Evolutionary conservation across 2,329 filamentous ascomycete genomes (phyloP), one percentile per base, ranked within the genome.

Genomic region (Colletotrichum kahawae): DNA sequence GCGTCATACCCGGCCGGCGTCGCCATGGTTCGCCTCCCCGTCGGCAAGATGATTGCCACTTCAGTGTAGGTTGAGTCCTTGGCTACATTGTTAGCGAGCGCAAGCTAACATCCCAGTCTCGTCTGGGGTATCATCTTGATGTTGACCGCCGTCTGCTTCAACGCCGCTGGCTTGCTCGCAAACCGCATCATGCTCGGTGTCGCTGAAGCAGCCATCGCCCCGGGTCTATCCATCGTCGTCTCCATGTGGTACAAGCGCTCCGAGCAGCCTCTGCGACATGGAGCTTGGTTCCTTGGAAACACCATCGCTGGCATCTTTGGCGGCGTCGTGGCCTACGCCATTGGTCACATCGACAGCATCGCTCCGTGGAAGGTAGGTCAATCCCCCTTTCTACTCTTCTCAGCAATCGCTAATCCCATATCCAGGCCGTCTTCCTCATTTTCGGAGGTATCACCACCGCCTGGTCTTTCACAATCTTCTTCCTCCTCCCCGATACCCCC

Each of bases 401-500:
- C 10, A 2, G 9, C 16, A 4, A 51, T 7, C 27, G 13, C 31
- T 56, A 16, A 34, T 82, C 80, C 83, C 24, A 24, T 27, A 2
- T 8, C 83, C 82, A 83, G 68, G 85, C 87, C 71, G 89, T 92
- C 59, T 93, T 93, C 79, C 85, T 93, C 2, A 90, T 92, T 66
- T 90, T 90, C n/a, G 91, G 90, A 1, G 84, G 93, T 1, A 73
- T 93, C 4, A 94, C 92, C 3, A 85, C 93, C 33, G 71, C 88
- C 7, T 89, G 90, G 0, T 87, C 88, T 0, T 91, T 92, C 0
- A 77, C 93, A 16, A 84, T 92, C 2, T 93, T 91, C 83, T 91
- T 87, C 85, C 86, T 86, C 60, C 85, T 94, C 16, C 74, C 67
- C 9, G 90, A 92, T 79, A 89, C 90, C 79, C 90, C 92, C 77